phyloP scores from a whole-genome alignment of 108 stramenopile species.

The Fragilaria crotonensis region DNA sequence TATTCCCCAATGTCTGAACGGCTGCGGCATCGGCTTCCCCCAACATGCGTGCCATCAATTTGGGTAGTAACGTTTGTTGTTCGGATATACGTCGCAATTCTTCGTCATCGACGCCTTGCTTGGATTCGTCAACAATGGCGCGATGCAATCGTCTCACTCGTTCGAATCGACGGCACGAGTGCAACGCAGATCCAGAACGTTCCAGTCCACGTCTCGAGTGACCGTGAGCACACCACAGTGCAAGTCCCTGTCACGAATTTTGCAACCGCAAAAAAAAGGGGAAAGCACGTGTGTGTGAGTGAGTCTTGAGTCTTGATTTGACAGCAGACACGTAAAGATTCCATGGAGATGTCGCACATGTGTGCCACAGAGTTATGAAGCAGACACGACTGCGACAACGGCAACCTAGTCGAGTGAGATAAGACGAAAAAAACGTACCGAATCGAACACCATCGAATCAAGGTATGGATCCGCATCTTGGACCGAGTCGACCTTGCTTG shows the following conservation, averaged over 20 bases:
- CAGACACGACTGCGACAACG: background rate
- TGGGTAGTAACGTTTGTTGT: constrained; percentile 15
- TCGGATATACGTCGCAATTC: constrained; percentile 16
- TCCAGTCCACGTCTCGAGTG: constrained; percentile 31
- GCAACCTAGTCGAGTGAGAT: background rate
- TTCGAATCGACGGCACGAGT: constrained; percentile 19
- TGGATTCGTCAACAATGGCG: constrained; percentile 17
- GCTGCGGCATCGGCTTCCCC: constrained; percentile 33
- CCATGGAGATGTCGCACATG: background rate
- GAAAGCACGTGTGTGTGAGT: too few relatives aligned
- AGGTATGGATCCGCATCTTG: background rate
- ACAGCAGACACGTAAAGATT: too few relatives aligned
- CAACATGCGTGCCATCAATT: constrained; percentile 38
- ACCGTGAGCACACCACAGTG: constrained; percentile 27
- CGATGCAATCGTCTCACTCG: constrained; percentile 13
- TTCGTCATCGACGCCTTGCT: constrained; percentile 16
- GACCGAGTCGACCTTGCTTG: background rate
- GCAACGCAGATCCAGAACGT: constrained; percentile 19
- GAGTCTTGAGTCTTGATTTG: too few relatives aligned
- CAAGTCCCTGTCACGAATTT: constrained; percentile 6
- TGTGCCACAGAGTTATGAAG: background rate
- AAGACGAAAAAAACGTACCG: background rate
- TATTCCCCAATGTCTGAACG: background rate
- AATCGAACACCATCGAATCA: background rate
- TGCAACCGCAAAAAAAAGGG: too few relatives aligned